Conservation (phyloP, 1,284 basidiomycete species). For the Bjerkandera adusta region DNA sequence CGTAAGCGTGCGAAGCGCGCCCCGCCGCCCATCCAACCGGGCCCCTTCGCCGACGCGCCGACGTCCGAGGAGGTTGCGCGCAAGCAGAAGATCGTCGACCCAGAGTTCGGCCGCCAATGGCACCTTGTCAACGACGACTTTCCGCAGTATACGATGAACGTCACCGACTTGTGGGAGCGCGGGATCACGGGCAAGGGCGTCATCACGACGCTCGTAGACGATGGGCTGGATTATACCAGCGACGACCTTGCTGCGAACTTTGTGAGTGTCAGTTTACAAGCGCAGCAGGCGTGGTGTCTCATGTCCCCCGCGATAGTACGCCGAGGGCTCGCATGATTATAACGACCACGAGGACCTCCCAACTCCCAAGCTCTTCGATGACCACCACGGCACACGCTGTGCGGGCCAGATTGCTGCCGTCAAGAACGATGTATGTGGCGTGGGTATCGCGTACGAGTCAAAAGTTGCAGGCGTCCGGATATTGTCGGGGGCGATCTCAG, state of each 20-base stretch:
- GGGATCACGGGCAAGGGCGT: conserved; percentile 87
- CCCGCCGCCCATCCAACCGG: conserved; percentile 50
- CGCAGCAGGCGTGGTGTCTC: conserved; percentile 10
- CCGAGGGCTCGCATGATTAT: conserved; percentile 93
- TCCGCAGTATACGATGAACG: conserved; percentile 83
- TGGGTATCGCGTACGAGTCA: conserved; percentile 92
- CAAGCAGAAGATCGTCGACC: conserved; percentile 79
- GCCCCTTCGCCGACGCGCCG: conserved; percentile 24
- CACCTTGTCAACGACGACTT: conserved; percentile 82
- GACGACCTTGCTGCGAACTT: conserved; percentile 91
- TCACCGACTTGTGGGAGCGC: conserved; percentile 81
- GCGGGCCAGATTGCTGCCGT: conserved; percentile 97
- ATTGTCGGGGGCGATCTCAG: conserved; percentile 93
- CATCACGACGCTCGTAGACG: conserved; percentile 91
- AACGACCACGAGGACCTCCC: conserved; percentile 92
- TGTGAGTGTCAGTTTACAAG: conserved; percentile 50
- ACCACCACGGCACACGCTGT: conserved; percentile 97
- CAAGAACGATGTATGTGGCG: conserved; percentile 94
- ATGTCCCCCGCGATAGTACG: conserved; percentile 53
- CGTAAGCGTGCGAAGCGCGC: conserved; percentile 69
- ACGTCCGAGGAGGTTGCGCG: conserved; percentile 51
- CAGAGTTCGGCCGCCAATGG: conserved; percentile 90
- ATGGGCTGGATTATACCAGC: conserved; percentile 91
- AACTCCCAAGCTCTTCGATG: conserved; percentile 85
- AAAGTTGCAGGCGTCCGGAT: conserved; percentile 95